Evolutionary conservation across 768 basidiomycete genomes (phyloP).

Genomic region (Auricularia heimuer): DNA sequence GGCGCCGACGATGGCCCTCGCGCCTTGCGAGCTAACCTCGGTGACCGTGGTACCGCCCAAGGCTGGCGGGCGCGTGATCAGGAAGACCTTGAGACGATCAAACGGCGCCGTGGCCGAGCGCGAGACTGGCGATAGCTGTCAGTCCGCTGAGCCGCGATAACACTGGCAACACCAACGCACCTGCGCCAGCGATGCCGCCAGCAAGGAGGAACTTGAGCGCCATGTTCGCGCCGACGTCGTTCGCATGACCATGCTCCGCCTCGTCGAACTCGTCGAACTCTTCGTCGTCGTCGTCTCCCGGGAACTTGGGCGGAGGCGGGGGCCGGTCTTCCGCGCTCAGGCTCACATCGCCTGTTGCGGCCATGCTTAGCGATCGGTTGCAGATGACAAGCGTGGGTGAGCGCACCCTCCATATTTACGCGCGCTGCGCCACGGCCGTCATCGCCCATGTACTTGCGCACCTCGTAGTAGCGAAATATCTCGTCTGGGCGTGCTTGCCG

Average conservation of each 20-base stretch:
- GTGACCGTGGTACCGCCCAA: conserved; percentile 43
- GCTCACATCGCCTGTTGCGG: conserved; percentile 57
- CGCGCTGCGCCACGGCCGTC: conserved; percentile 72
- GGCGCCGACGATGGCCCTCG: conserved; percentile 61
- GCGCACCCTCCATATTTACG: conserved; percentile 81
- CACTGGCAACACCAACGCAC: conserved; percentile 29
- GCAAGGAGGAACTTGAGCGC: conserved; percentile 87
- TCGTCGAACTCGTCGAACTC: conserved; percentile 39
- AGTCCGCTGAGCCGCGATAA: background rate
- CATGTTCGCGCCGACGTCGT: conserved; percentile 54
- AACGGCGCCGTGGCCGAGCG: conserved; percentile 96
- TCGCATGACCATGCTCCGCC: conserved; percentile 51
- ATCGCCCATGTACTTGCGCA: conserved; percentile 55
- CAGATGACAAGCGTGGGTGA: conserved; percentile 4
- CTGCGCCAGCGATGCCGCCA: conserved; percentile 89
- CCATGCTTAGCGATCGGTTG: conserved; percentile 4
- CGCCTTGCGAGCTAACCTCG: conserved; percentile 38
- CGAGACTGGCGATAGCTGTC: conserved; percentile 50
- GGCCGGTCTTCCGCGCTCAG: conserved; percentile 67
- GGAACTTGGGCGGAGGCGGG: conserved; percentile 3
- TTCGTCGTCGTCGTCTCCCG: conserved; percentile 29
- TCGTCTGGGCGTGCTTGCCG: conserved; percentile 71
- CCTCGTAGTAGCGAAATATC: conserved; percentile 61
- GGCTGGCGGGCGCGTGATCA: conserved; percentile 82
- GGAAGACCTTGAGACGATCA: conserved; percentile 90